Base-by-base conservation (phyloP, 2,329 filamentous ascomycete genomes). In the Zasmidium citrigriseum region DNA sequence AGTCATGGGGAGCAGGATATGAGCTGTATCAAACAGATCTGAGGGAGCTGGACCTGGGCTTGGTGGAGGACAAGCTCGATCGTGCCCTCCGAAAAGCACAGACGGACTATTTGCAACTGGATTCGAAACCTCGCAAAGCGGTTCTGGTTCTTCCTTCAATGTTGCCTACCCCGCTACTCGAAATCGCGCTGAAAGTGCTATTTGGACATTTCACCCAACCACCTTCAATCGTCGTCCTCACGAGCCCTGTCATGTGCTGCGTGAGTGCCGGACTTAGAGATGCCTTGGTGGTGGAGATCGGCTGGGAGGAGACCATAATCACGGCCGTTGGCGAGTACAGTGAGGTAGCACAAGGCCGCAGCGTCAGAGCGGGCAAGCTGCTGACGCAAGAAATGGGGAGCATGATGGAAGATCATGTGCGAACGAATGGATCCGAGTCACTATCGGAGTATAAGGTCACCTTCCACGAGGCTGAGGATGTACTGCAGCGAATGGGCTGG, bases 281-380 rank as follows among this genome's bases (percentile, higher is more conserved):
- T n/a, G 91, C 89, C 1, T 75, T 99, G 45, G 86, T 98, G 0
- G 81, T 99, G 38, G 92, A 99, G 70, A 82, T 99, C 60, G 95
- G 93, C 46, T 99, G 95, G 95, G 83, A 87, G 45, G 95, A 98
- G 74, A 96, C 93, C 0, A 83, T 88, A 0, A 85, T 96, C 21
- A 96, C 91, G 0, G 89, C 88, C 4, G 82, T 98, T 5, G 98
- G 93, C 70, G 95, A 99, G 75, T 96, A 92, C 72, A 87, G 90
- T 54, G 92, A 96, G 72, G 85, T 96, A 1, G 80, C 82, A 16
- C 86, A 85, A 54, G 84, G 81, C 57, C 83, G 90, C 54, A 93
- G 85, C 41, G 81, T 90, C 14, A 83, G 95, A 64, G 92, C 86
- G 29, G 91, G 89, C 59, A 93, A 87, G 69, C 73, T 83, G 57